Evolutionary conservation across 2,329 filamentous ascomycete species (phyloP), one percentile per base, ranked within the genome.

Genomic region (Diaporthe ampelina): DNA sequence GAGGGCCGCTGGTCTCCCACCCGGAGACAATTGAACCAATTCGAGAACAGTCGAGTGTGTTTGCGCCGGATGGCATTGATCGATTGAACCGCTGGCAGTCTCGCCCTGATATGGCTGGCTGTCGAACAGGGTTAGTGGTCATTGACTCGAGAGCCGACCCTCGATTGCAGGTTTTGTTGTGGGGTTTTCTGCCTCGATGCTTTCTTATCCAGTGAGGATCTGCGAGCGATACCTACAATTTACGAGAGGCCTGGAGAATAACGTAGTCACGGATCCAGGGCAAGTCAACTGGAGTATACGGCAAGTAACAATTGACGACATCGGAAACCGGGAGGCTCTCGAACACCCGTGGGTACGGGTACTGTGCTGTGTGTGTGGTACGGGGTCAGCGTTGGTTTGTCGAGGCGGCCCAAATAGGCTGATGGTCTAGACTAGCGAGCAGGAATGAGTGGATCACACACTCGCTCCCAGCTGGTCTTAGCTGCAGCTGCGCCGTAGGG

Each of bases 401-500:
- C 43, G 43, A 50, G 61, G 21, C 21, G 61, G 61, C 61, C 61
- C 19, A 35, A 10, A 65, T 9, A 48, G 61, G 61, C 17, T 37
- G 8, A 35, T 9, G 21, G 29, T 35, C 17, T 10, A 50, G 61
- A 67, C 61, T 37, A 67, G 69, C 40, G n/a, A 63, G 69, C 57
- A 61, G 45, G 32, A 54, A 72, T 72, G 57, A 59, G 69, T 59
- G 57, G 45, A 54, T 43, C 45, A n/a, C 26, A 37, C 69, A n/a
- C 24, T 63, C 32, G 15, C 45, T 29, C 45, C 57, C n/a, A 50
- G 69, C 57, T 54, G 24, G 9, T 63, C 69, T 32, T 63, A 52
- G 45, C 54, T 72, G 69, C 69, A 72, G 69, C 57, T 72, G 57
- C 37, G 69, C 69, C 56, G 69, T 52, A 71, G 43, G 32, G 61